Evolutionary conservation across 2,329 filamentous ascomycete species (phyloP).

Genomic region (Alternaria metachromatica): DNA sequence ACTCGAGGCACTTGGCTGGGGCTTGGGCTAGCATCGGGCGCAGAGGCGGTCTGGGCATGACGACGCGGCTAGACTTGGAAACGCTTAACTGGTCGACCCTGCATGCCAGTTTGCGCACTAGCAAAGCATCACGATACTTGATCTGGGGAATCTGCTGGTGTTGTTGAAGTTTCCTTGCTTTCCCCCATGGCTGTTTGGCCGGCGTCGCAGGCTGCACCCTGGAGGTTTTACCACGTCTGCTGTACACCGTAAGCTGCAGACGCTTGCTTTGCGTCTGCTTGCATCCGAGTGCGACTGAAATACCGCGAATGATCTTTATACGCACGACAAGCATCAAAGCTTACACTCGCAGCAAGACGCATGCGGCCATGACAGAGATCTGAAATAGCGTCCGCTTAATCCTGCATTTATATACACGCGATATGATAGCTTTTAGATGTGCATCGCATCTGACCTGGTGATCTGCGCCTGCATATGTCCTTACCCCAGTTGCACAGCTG

Average conservation of each 20-base stretch:
- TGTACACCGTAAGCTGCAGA: not conserved
- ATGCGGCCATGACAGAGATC: not conserved
- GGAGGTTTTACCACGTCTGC: not conserved
- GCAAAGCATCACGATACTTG: not conserved
- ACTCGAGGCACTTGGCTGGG: slow-evolving; percentile 13
- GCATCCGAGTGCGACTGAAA: not conserved
- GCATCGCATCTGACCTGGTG: not conserved
- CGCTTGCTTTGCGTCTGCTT: not conserved
- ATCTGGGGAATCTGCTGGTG: slow-evolving; percentile 7
- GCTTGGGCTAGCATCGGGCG: slow-evolving; percentile 18
- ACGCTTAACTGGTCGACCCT: slow-evolving; percentile 24
- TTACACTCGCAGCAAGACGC: not conserved
- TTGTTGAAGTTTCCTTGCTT: not conserved
- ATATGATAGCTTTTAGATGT: not conserved
- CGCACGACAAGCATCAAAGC: not conserved
- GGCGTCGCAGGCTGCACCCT: not conserved
- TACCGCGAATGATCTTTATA: not conserved
- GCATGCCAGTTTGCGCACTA: slow-evolving; percentile 1
- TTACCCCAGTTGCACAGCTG: not conserved
- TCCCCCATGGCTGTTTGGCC: not conserved
- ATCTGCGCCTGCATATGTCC: not conserved
- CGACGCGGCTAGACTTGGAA: slow-evolving; percentile 11
- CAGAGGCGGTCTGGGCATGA: slow-evolving; percentile 8
- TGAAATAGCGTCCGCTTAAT: not conserved
- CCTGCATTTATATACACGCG: not conserved